A percentile compares a stretch with the other conserved stretches of the same genome.
Conservation (phyloP, 2,329 filamentous ascomycete species). For the Penicillium sp. region DNA sequence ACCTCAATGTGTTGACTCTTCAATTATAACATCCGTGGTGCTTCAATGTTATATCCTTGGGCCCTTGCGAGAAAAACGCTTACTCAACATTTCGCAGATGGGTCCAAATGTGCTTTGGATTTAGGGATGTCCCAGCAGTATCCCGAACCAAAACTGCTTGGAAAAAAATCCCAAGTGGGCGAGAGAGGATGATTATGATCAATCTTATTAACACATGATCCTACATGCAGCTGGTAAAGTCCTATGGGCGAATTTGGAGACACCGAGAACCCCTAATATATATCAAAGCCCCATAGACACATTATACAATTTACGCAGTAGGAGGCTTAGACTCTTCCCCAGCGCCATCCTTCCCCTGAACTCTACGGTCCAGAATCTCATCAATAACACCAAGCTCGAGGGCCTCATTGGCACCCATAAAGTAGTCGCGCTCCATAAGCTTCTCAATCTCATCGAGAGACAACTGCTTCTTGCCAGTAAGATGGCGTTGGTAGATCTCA, state of each 20-base stretch:
- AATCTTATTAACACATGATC: not conserved
- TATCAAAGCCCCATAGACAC: not conserved
- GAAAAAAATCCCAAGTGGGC: not conserved
- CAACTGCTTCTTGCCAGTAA: slow-evolving; percentile 68
- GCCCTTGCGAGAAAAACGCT: not conserved
- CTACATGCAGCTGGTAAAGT: not conserved
- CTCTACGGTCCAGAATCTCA: slow-evolving; percentile 65
- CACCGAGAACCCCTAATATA: not conserved
- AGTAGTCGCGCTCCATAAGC: slow-evolving; percentile 96
- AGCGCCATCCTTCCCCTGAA: slow-evolving; percentile 26
- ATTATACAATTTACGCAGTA: slow-evolving; percentile 8
- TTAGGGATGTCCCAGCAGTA: not conserved
- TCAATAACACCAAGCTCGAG: slow-evolving; percentile 89
- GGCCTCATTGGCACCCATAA: slow-evolving; percentile 84
- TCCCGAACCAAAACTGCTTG: not conserved
- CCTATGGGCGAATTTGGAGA: not conserved
- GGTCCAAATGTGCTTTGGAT: not conserved
- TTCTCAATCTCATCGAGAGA: slow-evolving; percentile 80
- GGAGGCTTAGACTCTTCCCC: slow-evolving; percentile 26
- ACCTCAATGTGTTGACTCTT: too few relatives aligned
- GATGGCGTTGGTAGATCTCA: slow-evolving; percentile 79
- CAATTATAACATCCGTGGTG: not conserved
- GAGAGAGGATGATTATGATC: not conserved
- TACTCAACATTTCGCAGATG: not conserved
- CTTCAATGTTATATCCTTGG: not conserved